Evolutionary conservation across 768 basidiomycete genomes (phyloP), one percentile per base, ranked within the genome.

Genomic region (Suillus fuscotomentosus): DNA sequence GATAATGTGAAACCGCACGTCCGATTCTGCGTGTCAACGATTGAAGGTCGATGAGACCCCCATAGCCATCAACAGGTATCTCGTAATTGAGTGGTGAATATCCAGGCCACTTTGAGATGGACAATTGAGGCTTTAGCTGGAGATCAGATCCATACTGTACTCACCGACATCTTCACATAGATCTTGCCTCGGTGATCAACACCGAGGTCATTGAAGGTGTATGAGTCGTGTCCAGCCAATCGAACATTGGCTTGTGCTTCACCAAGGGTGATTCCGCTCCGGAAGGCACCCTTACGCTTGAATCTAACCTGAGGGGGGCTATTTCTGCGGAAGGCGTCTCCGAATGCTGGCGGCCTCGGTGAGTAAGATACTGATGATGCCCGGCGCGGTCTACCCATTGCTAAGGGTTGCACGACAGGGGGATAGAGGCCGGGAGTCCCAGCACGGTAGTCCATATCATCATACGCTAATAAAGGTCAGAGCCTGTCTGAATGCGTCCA

Each of bases 51-150:
- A 88, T 83, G 53, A 84, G 85, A 38, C 88, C 86, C 63, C 85
- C 83, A 69, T 88, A 88, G 13, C 82, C 82, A 68, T 90, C 88
- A 51, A 91, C 76, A 1, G 90, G 90, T 51, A 92, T 86, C 71
- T 91, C 88, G 67, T 91, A 92, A 48, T 88, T 90, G 73, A 90
- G 81, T 10, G 89, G 83, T 48, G 81, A 75, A 70, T 90, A 90
- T 1, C 89, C 89, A 50, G 84, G 79, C 89, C 89, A 92, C 90
- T 91, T 62, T 17, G 45, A 59, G 41, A 20, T 31, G 48, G 38
- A 60, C n/a, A 34, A 14, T 53, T 66, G 56, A 64, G 61, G 34
- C 15, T 20, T 57, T 43, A 31, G 53, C 60, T 22, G 54, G 15
- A 48, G 59, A 66, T 60, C 54, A 31, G 1, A 38, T 63, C 20